phyloP scores from a whole-genome alignment of 164 flowering plant species.

The Kingdonia uniflora region DNA sequence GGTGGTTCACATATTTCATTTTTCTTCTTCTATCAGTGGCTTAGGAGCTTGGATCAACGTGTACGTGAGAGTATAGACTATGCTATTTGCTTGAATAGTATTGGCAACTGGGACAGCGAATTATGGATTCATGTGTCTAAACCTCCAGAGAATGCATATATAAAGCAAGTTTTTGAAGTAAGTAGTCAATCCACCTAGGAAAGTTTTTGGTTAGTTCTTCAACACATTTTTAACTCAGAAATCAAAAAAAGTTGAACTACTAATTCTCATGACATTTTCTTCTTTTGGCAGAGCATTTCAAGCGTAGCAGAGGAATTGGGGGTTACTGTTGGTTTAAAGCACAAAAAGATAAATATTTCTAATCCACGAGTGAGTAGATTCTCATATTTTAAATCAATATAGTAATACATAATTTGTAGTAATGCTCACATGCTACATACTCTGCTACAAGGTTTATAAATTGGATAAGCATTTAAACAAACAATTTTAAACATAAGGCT shows the following conservation, averaged over 20 bases:
- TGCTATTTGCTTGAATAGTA: conserved; percentile 93
- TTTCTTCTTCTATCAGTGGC: conserved; percentile 54
- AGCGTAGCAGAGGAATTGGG: conserved; percentile 69
- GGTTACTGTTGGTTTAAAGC: conserved; percentile 69
- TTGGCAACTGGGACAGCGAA: conserved; percentile 65
- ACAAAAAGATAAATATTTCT: conserved; percentile 95
- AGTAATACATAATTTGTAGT: not conserved
- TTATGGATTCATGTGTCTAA: conserved; percentile 90
- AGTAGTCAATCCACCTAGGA: conserved; percentile 3
- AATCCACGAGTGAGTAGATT: conserved; percentile 75
- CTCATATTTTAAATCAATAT: not conserved
- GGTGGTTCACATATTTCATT: conserved; percentile 1
- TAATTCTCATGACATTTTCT: conserved; percentile 23
- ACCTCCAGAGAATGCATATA: conserved; percentile 95
- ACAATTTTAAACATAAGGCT: too few relatives aligned
- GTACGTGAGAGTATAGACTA: conserved; percentile 91
- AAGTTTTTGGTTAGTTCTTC: not conserved
- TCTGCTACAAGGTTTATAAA: not conserved
- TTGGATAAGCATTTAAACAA: too few relatives aligned
- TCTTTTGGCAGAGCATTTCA: conserved; percentile 61
- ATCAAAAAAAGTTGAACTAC: conserved; percentile 1
- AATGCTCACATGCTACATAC: too few relatives aligned
- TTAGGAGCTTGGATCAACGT: conserved; percentile 85
- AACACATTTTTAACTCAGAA: too few relatives aligned
- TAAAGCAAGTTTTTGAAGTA: conserved; percentile 87